Evolutionary conservation across 768 basidiomycete genomes (phyloP).

Genomic region (Vararia minispora): DNA sequence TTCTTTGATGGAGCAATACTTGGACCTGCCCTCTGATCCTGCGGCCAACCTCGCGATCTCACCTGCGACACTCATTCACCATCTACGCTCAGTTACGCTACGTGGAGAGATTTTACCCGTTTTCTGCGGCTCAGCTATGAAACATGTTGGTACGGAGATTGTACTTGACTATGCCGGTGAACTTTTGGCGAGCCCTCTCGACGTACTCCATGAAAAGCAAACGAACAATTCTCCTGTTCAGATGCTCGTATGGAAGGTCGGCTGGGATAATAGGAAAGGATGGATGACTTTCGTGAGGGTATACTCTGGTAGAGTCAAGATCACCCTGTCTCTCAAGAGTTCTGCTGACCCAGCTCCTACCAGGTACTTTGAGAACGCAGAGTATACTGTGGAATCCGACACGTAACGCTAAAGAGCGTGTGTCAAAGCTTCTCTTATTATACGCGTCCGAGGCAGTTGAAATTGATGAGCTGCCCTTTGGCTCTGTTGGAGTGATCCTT

Average conservation of each 20-base stretch:
- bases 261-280: conserved; percentile 70
- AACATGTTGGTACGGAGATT: conserved; percentile 70
- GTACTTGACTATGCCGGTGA: conserved; percentile 77
- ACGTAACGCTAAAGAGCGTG: conserved; percentile 58
- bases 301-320: conserved; percentile 58
- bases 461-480: conserved; percentile 70
- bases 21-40: conserved; percentile 43
- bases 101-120: conserved; percentile 62
- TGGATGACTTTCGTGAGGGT: conserved; percentile 93
- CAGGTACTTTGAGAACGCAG: conserved; percentile 62
- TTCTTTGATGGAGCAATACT: conserved; percentile 63
- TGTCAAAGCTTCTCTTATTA: conserved; percentile 63
- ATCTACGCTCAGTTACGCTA: conserved; percentile 60
- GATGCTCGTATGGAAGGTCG: conserved; percentile 80
- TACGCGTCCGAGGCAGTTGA: conserved; percentile 71
- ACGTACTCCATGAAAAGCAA: conserved; percentile 40
- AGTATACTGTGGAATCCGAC: conserved; percentile 52
- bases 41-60: conserved; percentile 58
- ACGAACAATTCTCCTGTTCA: conserved; percentile 39
- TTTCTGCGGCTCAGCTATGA: conserved; percentile 73
- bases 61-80: conserved; percentile 38
- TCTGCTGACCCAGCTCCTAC: conserved; percentile 1
- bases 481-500: conserved; percentile 75
- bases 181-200: conserved; percentile 66
- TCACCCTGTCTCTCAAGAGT: conserved; percentile 1